Base-by-base conservation (phyloP, 1,284 basidiomycete genomes). In the Uromyces viciae-fabae region DNA sequence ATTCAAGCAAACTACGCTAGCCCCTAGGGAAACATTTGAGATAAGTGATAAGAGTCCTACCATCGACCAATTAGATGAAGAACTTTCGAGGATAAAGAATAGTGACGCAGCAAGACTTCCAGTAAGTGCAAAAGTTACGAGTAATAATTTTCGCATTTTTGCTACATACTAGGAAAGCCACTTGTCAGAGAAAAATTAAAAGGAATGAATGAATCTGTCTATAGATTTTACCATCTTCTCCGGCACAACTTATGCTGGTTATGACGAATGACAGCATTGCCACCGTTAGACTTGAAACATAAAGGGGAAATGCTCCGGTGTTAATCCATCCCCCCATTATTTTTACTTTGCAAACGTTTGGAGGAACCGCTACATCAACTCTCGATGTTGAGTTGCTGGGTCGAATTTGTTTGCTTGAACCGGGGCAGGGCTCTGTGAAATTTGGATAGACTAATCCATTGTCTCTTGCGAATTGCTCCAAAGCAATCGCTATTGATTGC, bases 391-490 rank as follows among this genome's bases (percentile, higher is more conserved):
- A 31, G 19, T 1, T 49, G 19, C 46, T 15, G 31, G 60, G 14
- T 25, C 25, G 15, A 49, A 17, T 60, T 5, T 28, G n/a, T 8
- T 28, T 36, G n/a, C 40, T 46, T 33, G 42, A 75, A 46, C 60
- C 74, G 3, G 74, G 74, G 42, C 74, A 75, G 42, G 74, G 38
- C 40, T 60, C 11, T 28, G 28, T 36, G 42, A 62, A 75, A 36
- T 64, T 46, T n/a, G 74, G 74, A 64, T 75, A 75, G 15, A 75
- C 36, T 46, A 56, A 46, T 40, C 56, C 74, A 64, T 75, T 75
- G 42, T 75, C 74, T 64, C 60, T 33, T 43, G 74, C 56, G 49
- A 75, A 75, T 33, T 75, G 74, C 19, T 75, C 74, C 22, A 75
- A 64, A 42, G 49, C 58, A 38, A 75, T 75, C 38, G 74, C 74